Evolutionary conservation across 2,329 filamentous ascomycete genomes (phyloP).

Genomic region (Pseudogymnoascus verrucosus): DNA sequence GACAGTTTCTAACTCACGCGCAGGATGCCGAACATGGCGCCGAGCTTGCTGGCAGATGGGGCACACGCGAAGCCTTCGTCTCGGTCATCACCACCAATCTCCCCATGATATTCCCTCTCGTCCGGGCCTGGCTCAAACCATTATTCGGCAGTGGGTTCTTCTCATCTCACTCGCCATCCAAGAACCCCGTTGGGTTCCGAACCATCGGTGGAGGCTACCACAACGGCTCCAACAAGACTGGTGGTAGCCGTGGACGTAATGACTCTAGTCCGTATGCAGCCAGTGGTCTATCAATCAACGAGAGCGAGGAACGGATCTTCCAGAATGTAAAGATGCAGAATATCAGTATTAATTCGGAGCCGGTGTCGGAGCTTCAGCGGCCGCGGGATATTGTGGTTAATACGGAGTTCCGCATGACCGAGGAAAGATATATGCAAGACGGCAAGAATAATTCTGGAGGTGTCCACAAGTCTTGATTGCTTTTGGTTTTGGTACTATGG

Average conservation of each 20-base stretch:
- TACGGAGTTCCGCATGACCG: constrained; percentile 11
- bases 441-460: constrained; percentile 7
- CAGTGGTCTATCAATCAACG: constrained; percentile 32
- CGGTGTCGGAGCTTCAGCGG: constrained; percentile 13
- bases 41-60: constrained; percentile 33
- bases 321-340: constrained; percentile 34
- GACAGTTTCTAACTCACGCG: constrained; percentile 31
- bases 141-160: constrained; percentile 31
- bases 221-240: constrained; percentile 21
- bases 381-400: constrained; percentile 33
- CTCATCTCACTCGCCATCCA: constrained; percentile 32
- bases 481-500: background rate
- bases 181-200: constrained; percentile 31
- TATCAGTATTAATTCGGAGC: constrained; percentile 23
- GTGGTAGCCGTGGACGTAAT: constrained; percentile 26
- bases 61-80: constrained; percentile 30
- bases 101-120: constrained; percentile 37
- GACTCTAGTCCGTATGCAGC: constrained; percentile 30
- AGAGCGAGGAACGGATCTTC: constrained; percentile 39
- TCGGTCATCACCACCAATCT: constrained; percentile 33
- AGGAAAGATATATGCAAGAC: constrained; percentile 10
- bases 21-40: constrained; percentile 31
- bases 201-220: constrained; percentile 33
- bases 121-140: constrained; percentile 33
- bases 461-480: constrained; percentile 13